These are phyloP conservation scores for Strobilomyces echinocephalus DNA, from an alignment of 768 basidiomycete genomes.

Conservation along the genomic window DNA sequence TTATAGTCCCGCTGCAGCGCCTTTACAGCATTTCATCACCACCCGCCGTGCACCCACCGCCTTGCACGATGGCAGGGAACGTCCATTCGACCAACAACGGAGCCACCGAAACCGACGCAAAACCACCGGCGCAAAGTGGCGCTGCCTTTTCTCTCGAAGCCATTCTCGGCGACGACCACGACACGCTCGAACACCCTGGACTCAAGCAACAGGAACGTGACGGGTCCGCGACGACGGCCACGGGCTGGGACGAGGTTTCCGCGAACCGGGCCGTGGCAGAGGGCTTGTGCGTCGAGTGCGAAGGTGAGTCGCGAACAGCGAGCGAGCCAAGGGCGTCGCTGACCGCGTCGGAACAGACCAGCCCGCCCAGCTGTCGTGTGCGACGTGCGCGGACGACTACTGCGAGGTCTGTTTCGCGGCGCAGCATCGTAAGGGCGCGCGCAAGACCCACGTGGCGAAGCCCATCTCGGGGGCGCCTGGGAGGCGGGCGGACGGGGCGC, in stretches of 20 bases:
- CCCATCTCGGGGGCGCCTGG: conserved; percentile 32
- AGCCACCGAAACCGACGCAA: conserved; percentile 8
- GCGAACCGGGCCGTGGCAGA: conserved; percentile 42
- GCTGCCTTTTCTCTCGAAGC: conserved; percentile 57
- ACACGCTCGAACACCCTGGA: conserved; percentile 52
- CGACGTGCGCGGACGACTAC: conserved; percentile 65
- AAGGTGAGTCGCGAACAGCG: conserved; percentile 59
- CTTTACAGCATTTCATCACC: conserved; percentile 9
- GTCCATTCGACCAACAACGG: conserved; percentile 11
- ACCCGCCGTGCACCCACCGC: conserved; percentile 13
- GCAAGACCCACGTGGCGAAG: conserved; percentile 58
- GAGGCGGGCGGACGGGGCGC: conserved; percentile 6
- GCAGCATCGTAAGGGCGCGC: conserved; percentile 77
- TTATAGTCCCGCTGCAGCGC: conserved; percentile 4
- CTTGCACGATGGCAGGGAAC: conserved; percentile 20
- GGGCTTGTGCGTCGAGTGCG: conserved; percentile 80
- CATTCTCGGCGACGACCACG: conserved; percentile 63
- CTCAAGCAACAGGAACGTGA: conserved; percentile 31
- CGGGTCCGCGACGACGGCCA: conserved; percentile 34
- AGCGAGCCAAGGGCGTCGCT: too few relatives aligned
- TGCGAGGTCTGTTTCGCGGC: conserved; percentile 86
- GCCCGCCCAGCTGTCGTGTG: conserved; percentile 70
- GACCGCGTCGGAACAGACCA: conserved; percentile 52
- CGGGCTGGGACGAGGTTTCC: conserved; percentile 69
- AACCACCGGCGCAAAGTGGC: conserved; percentile 5